Evolutionary conservation across 352 stramenopile genomes (phyloP).

Genomic region (Phytopythium oedochilum): DNA sequence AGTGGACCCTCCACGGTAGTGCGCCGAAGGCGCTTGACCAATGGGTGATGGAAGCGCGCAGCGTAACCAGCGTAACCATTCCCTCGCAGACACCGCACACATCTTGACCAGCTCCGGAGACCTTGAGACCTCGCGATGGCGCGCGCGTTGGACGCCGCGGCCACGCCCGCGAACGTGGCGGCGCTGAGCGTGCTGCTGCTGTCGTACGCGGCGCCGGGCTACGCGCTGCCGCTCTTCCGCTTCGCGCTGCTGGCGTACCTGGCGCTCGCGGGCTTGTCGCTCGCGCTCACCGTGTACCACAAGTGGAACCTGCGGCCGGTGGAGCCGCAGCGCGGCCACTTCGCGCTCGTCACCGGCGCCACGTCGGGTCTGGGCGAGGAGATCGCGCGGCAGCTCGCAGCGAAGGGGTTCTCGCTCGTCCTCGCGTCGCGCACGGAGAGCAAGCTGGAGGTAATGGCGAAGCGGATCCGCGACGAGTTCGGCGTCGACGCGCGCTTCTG

Average conservation of each 20-base stretch:
- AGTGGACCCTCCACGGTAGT: too few species aligned
- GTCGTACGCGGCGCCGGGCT: conserved; percentile 11
- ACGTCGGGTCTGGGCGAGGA: conserved; percentile 63
- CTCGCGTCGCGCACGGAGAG: conserved; percentile 38
- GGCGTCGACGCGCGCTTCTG: conserved; percentile 32
- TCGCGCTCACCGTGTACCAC: conserved; percentile 43
- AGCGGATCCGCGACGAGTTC: conserved; percentile 43
- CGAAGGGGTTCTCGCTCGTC: conserved; percentile 60
- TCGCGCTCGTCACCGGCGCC: conserved; percentile 61
- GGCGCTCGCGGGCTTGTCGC: conserved; percentile 24
- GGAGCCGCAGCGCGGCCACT: conserved; percentile 14
- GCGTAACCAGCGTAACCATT: too few species aligned
- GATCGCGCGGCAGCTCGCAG: conserved; percentile 58
- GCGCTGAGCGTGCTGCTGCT: conserved; percentile 22
- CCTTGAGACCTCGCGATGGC: neutral
- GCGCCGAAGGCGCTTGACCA: too few species aligned
- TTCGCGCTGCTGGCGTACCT: conserved; percentile 30
- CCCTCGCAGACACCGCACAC: too few species aligned
- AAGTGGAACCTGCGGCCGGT: conserved; percentile 35
- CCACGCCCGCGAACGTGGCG: conserved; percentile 13
- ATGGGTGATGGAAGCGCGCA: too few species aligned
- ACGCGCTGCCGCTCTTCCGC: conserved; percentile 16
- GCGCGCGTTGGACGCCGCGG: neutral
- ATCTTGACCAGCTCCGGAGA: too few species aligned
- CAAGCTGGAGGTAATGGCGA: conserved; percentile 45